Base-by-base conservation (phyloP, 1,284 basidiomycete genomes). In the Sutorius eximius region DNA sequence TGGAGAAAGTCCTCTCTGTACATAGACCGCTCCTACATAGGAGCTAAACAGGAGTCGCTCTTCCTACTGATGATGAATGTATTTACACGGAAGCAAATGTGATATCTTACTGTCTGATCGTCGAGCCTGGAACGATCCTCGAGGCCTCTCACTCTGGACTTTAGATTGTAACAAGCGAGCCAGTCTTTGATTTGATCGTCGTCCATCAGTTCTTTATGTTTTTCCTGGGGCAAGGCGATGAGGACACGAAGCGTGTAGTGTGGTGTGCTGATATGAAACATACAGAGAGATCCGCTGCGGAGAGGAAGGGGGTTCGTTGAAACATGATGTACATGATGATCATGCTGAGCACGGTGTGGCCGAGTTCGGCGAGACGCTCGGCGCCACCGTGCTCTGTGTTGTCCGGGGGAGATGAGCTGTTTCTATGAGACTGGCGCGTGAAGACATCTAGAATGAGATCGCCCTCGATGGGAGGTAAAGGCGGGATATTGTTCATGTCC, bases 371-470 rank as follows among this genome's bases (percentile, higher is more conserved):
- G 22, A 85, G 72, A 36, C 82, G 78, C 15, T 77, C 73, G 13
- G 68, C 71, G 55, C 78, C 76, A 8, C 81, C 81, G 56, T 80
- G 79, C 43, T 73, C 68, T 15, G 67, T 59, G 36, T 49, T 49
- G 41, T 72, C 68, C 9, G 67, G 61, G 3, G 61, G 57, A 0
- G 67, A 61, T 1, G 44, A 48, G 1, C 8, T 44, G 24, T 49
- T 41, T 52, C 65, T 59, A 34, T 52, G 38, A 0, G 77, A 73
- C 27, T 59, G 62, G 48, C 82, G 80, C 0, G 75, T 79, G 62
- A 73, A 77, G 45, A 85, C 73, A 58, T 82, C 81, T 45, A 84
- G 74, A 41, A 80, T 62, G 49, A 82, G 66, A 46, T 82, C 77
- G 15, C 78, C 81, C 18, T 77, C 75, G 58, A 83, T 79, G 53